Percentiles rank a stretch among this genome's conserved stretches.
Evolutionary conservation across 164 flowering plant genomes (phyloP).

Genomic region (Stephania japonica): DNA sequence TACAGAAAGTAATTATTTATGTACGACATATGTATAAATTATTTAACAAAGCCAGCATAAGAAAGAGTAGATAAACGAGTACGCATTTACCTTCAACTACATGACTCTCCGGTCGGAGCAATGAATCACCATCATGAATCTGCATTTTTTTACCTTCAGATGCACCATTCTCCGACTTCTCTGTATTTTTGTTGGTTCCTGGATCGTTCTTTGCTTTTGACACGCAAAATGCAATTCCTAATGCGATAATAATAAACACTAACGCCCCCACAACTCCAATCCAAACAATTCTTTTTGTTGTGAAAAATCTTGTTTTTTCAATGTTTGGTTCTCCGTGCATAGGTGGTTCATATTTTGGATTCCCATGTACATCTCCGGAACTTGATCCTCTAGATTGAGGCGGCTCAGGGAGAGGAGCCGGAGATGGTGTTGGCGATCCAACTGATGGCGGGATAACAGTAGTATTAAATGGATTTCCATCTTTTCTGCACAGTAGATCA

Average conservation of each 20-base stretch:
- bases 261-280: conserved; percentile 32
- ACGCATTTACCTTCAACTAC: conserved; percentile 32
- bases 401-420: conserved; percentile 33
- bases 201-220: conserved; percentile 31
- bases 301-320: conserved; percentile 12
- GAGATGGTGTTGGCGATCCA: conserved; percentile 42
- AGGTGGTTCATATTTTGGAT: conserved; percentile 31
- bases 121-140: conserved; percentile 19
- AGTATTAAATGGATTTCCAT: conserved; percentile 75
- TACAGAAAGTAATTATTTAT: not conserved
- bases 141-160: conserved; percentile 18
- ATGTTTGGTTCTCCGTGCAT: conserved; percentile 17
- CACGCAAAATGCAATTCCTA: conserved; percentile 32
- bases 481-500: conserved; percentile 51
- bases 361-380: conserved; percentile 25
- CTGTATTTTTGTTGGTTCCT: conserved; percentile 14
- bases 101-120: conserved; percentile 20
- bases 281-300: conserved; percentile 31
- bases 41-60: not conserved
- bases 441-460: conserved; percentile 37
- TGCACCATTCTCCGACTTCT: conserved; percentile 21
- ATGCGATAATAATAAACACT: conserved; percentile 22
- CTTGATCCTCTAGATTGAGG: conserved; percentile 27
- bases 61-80: not conserved
- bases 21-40: not conserved